Base-by-base conservation (phyloP, 352 stramenopile species). In the Phytophthora colocasiae region DNA sequence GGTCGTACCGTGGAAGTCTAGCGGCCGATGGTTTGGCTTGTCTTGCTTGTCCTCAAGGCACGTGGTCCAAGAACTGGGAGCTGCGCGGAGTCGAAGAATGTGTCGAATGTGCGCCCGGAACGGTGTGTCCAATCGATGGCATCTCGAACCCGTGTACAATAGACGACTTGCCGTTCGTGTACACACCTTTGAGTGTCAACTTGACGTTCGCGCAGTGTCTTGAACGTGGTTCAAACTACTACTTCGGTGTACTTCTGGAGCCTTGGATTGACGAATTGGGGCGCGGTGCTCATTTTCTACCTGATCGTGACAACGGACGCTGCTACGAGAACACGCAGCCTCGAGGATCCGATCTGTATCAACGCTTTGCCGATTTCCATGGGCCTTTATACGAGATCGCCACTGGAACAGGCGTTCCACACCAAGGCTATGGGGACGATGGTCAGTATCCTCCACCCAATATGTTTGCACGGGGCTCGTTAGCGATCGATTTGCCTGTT, bases 61-160 rank as follows among this genome's bases (percentile, higher is more conserved):
- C 93, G 10, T 99, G 97, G 97, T 98, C 91, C 14, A 99, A 99
- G 77, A 99, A 99, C 77, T 99, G 96, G 95, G 94, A 98, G 48
- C 73, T 99, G 3, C 87, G 96, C 48, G 90, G 97, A n/a, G 86
- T 96, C 31, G 84, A 92, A 29, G 95, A 99, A 66, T 99, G 97
- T 73, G 92, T 81, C 6, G 77, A 85, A 22, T 99, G 96, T 78
- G 85, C 96, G 0, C 91, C 97, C 6, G 96, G 96, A 11, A 84
- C 91, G 0, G 92, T 98, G 2, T 99, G 97, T 56, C 86, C 93
- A 8, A 90, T 98, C 24, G 96, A 99, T 56, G 96, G 95, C 9
- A 99, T 98, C 80, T 98, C 92, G 11, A 85, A 91, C 58, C 97
- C 97, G 12, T 99, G 97, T 58, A 92, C 83, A 7, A 81, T 83